A percentile compares a stretch with the other conserved stretches of the same genome.
phyloP scores from a whole-genome alignment of 2,329 filamentous ascomycete genomes.

The Aspergillus sp. region DNA sequence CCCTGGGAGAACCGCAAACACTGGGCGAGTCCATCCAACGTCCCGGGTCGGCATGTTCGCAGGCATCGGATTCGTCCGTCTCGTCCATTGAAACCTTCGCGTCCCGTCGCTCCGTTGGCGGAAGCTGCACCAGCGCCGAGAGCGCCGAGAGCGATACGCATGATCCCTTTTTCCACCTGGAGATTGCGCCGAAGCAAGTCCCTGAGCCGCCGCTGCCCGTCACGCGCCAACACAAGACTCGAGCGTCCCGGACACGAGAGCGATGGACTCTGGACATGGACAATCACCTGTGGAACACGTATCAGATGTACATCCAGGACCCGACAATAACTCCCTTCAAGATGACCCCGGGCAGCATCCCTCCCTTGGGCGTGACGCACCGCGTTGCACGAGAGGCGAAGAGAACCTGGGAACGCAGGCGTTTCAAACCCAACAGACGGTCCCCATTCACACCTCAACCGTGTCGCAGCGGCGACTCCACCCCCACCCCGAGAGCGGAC shows the following conservation, averaged over 20 bases:
- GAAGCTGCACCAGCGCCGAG: constrained; percentile 61
- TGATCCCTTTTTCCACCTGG: constrained; percentile 54
- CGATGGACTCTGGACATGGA: constrained; percentile 64
- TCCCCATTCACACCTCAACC: constrained; percentile 25
- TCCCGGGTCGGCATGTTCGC: constrained; percentile 58
- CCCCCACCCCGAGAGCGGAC: constrained; percentile 41
- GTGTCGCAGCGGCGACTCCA: constrained; percentile 49
- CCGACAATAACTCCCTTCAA: constrained; percentile 67
- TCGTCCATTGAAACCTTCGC: constrained; percentile 59
- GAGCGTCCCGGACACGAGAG: constrained; percentile 24
- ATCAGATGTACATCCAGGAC: constrained; percentile 64
- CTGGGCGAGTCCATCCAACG: constrained; percentile 50
- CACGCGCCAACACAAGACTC: constrained; percentile 26
- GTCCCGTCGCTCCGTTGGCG: constrained; percentile 57
- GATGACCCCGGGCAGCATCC: constrained; percentile 62
- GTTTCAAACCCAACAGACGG: constrained; percentile 28
- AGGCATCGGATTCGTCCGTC: constrained; percentile 61
- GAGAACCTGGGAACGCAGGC: constrained; percentile 57
- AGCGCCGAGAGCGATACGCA: constrained; percentile 59
- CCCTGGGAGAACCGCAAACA: constrained; percentile 29
- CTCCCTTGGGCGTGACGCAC: constrained; percentile 63
- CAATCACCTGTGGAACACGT: constrained; percentile 65
- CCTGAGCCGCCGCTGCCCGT: constrained; percentile 37
- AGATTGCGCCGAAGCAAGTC: constrained; percentile 36
- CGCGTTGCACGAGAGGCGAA: constrained; percentile 62